Evolutionary conservation across 176 grass and related monocot genomes (phyloP).

Genomic region (Otatea glauca): DNA sequence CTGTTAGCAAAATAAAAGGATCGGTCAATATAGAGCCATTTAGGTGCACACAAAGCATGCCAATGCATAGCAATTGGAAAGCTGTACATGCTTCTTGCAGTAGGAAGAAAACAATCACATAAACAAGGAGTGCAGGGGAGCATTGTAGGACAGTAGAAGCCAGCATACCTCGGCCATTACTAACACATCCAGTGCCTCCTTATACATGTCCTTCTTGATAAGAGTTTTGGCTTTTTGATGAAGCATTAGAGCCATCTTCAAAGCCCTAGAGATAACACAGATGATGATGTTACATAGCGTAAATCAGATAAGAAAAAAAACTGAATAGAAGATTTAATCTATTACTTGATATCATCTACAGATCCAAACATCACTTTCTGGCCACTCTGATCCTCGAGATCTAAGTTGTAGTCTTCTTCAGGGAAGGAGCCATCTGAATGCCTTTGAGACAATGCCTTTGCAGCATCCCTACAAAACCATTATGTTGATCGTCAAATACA

Average conservation of each 20-base stretch:
- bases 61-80: not conserved
- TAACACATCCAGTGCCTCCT: constrained; percentile 89
- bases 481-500: not conserved
- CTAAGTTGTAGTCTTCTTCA: constrained; percentile 79
- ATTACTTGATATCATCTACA: constrained; percentile 83
- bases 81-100: not conserved
- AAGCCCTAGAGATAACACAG: constrained; percentile 55
- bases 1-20: constrained; percentile 49
- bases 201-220: constrained; percentile 65
- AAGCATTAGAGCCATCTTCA: constrained; percentile 95
- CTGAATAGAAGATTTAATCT: constrained; percentile 13
- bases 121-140: not conserved
- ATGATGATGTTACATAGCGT: constrained; percentile 12
- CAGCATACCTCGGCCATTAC: constrained; percentile 75
- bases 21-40: constrained; percentile 35
- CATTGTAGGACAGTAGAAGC: constrained; percentile 12
- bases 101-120: constrained; percentile 9
- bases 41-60: not conserved
- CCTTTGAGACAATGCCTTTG: constrained; percentile 75
- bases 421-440: constrained; percentile 87
- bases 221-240: constrained; percentile 81
- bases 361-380: constrained; percentile 89
- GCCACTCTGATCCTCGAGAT: constrained; percentile 94
- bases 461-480: constrained; percentile 67
- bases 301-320: not conserved